Conservation (phyloP, 306 rosid genomes). For the Astragalus membranaceus region DNA sequence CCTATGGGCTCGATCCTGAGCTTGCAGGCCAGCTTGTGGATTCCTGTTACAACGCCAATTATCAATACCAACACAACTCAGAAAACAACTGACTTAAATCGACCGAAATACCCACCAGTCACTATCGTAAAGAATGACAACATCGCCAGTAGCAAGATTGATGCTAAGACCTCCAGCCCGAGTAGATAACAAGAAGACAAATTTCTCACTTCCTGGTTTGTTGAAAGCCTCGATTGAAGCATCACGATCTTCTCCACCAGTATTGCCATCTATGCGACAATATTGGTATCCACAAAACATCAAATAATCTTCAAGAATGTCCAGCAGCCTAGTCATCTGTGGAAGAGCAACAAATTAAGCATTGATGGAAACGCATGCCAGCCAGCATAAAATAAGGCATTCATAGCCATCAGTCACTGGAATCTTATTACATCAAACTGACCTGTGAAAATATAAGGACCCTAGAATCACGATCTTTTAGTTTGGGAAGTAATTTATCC, state of each 20-base stretch:
- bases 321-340: constrained; percentile 96
- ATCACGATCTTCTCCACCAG: constrained; percentile 98
- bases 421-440: constrained; percentile 6
- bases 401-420: background rate
- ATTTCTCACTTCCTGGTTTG: constrained; percentile 97
- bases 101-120: constrained; percentile 63
- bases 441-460: constrained; percentile 85
- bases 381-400: background rate
- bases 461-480: constrained; percentile 96
- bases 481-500: constrained; percentile 95
- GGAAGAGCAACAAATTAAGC: constrained; percentile 3
- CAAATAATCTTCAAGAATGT: constrained; percentile 94
- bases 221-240: constrained; percentile 87
- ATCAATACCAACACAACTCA: background rate
- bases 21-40: constrained; percentile 97
- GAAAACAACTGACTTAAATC: background rate
- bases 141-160: constrained; percentile 99
- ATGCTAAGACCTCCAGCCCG: constrained; percentile 99
- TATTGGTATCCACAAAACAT: constrained; percentile 80
- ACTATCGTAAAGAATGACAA: constrained; percentile 94
- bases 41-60: constrained; percentile 51
- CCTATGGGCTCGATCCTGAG: constrained; percentile 99
- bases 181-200: constrained; percentile 85
- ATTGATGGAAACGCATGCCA: background rate
- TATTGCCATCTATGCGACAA: constrained; percentile 97